Percentiles rank a stretch among this genome's conserved stretches.
Conservation (phyloP, 495 filamentous ascomycete species). For the Elaphomyces granulatus region DNA sequence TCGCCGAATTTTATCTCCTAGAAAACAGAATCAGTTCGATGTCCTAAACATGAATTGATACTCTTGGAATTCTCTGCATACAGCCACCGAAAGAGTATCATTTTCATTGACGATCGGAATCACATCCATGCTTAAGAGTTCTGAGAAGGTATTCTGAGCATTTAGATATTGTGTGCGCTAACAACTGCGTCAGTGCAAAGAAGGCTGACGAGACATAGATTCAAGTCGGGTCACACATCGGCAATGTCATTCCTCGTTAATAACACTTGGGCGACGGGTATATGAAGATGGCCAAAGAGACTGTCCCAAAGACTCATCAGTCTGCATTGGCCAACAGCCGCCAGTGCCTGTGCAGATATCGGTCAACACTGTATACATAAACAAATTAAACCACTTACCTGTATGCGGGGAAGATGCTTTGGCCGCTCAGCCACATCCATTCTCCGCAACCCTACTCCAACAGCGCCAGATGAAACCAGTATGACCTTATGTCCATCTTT, state of each 20-base stretch:
- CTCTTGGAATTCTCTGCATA: slow-evolving; percentile 14
- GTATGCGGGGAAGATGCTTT: slow-evolving; percentile 72
- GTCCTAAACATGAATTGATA: background rate
- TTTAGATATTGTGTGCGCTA: slow-evolving; percentile 90
- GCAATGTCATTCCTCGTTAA: slow-evolving; percentile 95
- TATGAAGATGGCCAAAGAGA: slow-evolving; percentile 69
- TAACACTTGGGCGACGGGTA: slow-evolving; percentile 88
- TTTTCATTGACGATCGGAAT: slow-evolving; percentile 99
- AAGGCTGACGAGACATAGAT: background rate
- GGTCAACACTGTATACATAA: too few relatives aligned
- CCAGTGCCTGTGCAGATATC: slow-evolving; percentile 51
- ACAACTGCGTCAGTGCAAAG: slow-evolving; percentile 7
- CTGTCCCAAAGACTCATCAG: slow-evolving; percentile 94
- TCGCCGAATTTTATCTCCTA: slow-evolving; percentile 98
- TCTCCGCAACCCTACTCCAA: slow-evolving; percentile 76
- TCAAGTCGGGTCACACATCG: slow-evolving; percentile 44
- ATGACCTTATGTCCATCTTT: slow-evolving; percentile 90
- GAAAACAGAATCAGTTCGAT: background rate
- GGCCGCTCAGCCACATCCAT: slow-evolving; percentile 86
- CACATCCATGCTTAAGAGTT: slow-evolving; percentile 86
- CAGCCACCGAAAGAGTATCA: slow-evolving; percentile 84
- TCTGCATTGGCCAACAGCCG: slow-evolving; percentile 89
- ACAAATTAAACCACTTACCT: too few relatives aligned
- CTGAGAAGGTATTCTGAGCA: slow-evolving; percentile 83
- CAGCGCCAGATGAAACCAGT: slow-evolving; percentile 91